A percentile compares a stretch with the other conserved stretches of the same genome.
Conservation (phyloP, 2,329 filamentous ascomycete genomes). For the Myriosclerotinia duriaeana region DNA sequence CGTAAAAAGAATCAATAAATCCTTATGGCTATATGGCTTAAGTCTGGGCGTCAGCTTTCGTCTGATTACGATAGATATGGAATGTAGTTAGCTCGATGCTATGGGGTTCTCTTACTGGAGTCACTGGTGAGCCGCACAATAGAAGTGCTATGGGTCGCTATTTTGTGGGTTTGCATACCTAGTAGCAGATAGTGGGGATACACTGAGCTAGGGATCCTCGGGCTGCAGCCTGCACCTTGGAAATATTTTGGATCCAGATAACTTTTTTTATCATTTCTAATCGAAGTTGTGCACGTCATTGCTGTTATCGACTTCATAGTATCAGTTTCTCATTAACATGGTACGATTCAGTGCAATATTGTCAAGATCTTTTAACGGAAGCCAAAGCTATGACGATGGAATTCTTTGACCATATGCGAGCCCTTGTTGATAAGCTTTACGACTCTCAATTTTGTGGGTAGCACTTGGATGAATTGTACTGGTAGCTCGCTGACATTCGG, state of each 20-base stretch:
- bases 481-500: neutral
- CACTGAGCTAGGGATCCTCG: neutral
- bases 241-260: neutral
- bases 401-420: slow-evolving; percentile 20
- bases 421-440: slow-evolving; percentile 8
- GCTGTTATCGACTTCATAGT: neutral
- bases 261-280: neutral
- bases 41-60: neutral
- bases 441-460: neutral
- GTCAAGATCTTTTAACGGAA: slow-evolving; percentile 10
- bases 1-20: neutral
- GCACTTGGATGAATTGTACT: neutral
- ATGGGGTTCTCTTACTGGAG: neutral
- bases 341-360: slow-evolving; percentile 7
- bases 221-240: neutral
- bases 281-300: too few species aligned
- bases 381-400: slow-evolving; percentile 15
- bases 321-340: slow-evolving; percentile 7
- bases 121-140: too few species aligned
- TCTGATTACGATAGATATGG: neutral
- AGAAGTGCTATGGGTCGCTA: neutral
- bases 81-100: too few species aligned
- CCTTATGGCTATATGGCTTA: neutral
- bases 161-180: too few species aligned
- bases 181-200: neutral